Evolutionary conservation across 257 asterid species (phyloP).

Genomic region (Solanum neorickii): DNA sequence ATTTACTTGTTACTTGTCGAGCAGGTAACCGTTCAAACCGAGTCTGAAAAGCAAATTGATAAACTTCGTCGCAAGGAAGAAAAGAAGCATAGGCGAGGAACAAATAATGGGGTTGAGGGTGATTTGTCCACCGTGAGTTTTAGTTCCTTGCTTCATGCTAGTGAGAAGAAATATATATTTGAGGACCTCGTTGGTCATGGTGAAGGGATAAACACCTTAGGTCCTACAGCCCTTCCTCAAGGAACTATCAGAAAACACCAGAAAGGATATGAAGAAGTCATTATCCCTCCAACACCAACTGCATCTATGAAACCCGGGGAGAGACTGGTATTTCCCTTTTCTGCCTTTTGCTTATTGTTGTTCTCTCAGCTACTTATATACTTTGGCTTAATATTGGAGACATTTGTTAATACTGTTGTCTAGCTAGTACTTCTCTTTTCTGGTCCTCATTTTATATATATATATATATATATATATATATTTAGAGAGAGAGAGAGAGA

Average conservation of each 20-base stretch:
- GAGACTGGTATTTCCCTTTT: slow-evolving; percentile 49
- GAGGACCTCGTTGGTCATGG: slow-evolving; percentile 88
- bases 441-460: background rate
- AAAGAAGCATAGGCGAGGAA: slow-evolving; percentile 71
- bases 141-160: slow-evolving; percentile 84
- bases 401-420: background rate
- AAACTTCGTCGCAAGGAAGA: slow-evolving; percentile 97
- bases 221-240: slow-evolving; percentile 78
- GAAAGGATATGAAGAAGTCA: slow-evolving; percentile 95
- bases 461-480: background rate
- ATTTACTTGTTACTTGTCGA: slow-evolving; percentile 2
- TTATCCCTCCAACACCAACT: slow-evolving; percentile 75
- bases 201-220: slow-evolving; percentile 44
- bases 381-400: background rate
- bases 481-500: too few species aligned
- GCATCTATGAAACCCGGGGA: slow-evolving; percentile 97
- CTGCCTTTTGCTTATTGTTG: background rate
- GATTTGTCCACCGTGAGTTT: slow-evolving; percentile 55
- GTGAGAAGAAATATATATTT: slow-evolving; percentile 67
- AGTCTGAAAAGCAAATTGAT: slow-evolving; percentile 77
- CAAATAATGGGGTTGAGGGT: slow-evolving; percentile 59
- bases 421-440: background rate
- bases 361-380: background rate
- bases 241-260: slow-evolving; percentile 73
- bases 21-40: slow-evolving; percentile 94